A percentile compares a stretch with the other conserved stretches of the same genome.
phyloP scores from a whole-genome alignment of 2,329 filamentous ascomycete genomes.

The Trichoderma sp. region DNA sequence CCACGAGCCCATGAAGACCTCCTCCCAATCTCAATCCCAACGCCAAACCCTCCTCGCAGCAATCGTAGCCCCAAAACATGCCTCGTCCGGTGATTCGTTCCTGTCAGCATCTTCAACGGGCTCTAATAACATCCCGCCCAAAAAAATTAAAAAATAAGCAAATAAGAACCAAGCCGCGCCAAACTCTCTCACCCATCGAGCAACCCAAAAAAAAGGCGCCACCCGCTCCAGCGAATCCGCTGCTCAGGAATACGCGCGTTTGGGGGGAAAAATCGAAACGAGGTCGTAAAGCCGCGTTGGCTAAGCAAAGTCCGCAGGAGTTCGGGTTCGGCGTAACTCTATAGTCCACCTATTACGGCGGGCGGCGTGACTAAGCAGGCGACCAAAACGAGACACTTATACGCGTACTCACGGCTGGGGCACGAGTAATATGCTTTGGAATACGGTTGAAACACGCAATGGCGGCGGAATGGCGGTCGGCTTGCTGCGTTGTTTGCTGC shows the following conservation, averaged over 20 bases:
- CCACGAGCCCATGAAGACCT: no score
- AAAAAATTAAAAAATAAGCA: background rate
- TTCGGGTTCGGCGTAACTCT: constrained; percentile 18
- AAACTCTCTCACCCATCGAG: background rate
- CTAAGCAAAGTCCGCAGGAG: background rate
- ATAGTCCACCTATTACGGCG: constrained; percentile 1
- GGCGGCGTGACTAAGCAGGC: background rate
- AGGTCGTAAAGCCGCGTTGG: background rate
- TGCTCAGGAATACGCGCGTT: background rate
- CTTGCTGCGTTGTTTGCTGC: background rate
- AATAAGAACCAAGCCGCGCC: background rate
- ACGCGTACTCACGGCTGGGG: background rate
- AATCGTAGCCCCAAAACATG: background rate
- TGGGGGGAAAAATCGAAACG: background rate
- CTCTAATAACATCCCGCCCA: background rate
- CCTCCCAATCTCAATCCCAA: background rate
- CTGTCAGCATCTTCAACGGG: background rate
- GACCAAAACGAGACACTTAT: background rate
- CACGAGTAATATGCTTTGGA: background rate
- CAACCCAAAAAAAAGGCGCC: background rate
- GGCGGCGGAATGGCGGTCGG: background rate
- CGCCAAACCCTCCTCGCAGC: no score
- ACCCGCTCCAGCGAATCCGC: background rate
- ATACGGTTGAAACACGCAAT: background rate
- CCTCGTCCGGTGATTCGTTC: background rate